Percentiles rank a stretch among this genome's conserved stretches.
Evolutionary conservation across 352 stramenopile genomes (phyloP).

Genomic region (Pythium sp.): DNA sequence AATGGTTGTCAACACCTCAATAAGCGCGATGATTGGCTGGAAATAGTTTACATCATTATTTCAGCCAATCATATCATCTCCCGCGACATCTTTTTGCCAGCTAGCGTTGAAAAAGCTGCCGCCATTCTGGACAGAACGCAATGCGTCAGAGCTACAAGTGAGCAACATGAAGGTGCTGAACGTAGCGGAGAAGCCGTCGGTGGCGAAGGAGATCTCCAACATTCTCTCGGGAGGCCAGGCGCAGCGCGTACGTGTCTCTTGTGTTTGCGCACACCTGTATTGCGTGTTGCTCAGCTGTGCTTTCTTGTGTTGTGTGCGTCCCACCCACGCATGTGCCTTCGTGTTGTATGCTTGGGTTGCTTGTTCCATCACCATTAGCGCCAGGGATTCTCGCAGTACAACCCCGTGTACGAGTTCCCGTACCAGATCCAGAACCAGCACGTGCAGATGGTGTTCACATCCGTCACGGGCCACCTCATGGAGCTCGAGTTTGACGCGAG

Average conservation of each 20-base stretch:
- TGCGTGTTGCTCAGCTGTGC: slow-evolving; percentile 2
- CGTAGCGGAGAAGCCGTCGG: slow-evolving; percentile 99
- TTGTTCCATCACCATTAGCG: slow-evolving; percentile 31
- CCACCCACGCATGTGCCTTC: background rate
- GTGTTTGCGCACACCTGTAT: background rate
- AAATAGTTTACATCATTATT: background rate
- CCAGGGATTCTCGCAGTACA: slow-evolving; percentile 81
- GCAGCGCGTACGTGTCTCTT: slow-evolving; percentile 46
- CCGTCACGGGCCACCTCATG: slow-evolving; percentile 98
- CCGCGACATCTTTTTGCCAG: background rate
- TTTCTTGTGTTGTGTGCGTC: background rate
- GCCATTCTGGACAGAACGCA: slow-evolving; percentile 13
- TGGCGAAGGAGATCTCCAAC: slow-evolving; percentile 96
- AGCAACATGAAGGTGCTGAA: slow-evolving; percentile 89
- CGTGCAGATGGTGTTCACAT: slow-evolving; percentile 94
- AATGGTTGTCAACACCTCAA: slow-evolving; percentile 14
- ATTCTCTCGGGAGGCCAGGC: slow-evolving; percentile 86
- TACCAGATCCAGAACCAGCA: slow-evolving; percentile 80
- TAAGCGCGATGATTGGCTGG: background rate
- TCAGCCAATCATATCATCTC: slow-evolving; percentile 20
- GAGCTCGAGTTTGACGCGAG: slow-evolving; percentile 92
- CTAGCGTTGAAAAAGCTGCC: slow-evolving; percentile 7
- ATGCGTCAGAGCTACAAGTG: slow-evolving; percentile 6
- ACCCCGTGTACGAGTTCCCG: slow-evolving; percentile 91
- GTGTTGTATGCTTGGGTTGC: background rate